These are phyloP conservation scores for Termitomyces heimii DNA, from an alignment of 768 basidiomycete genomes.

Conservation along the genomic window DNA sequence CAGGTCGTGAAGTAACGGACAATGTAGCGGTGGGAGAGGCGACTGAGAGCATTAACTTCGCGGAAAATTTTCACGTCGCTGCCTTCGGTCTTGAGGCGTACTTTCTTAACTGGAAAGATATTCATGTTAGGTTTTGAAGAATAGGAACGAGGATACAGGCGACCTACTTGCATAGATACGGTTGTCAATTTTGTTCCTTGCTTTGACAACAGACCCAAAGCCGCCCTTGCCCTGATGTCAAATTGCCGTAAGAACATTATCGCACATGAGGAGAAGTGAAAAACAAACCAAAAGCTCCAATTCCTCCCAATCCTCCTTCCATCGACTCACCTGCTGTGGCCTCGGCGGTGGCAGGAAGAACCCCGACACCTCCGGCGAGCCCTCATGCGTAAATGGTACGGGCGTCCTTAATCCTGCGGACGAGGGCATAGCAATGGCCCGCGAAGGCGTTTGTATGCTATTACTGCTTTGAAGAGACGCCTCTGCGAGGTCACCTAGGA, in stretches of 20 bases:
- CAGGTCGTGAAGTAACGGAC: slow-evolving; percentile 91
- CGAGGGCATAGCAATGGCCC: slow-evolving; percentile 21
- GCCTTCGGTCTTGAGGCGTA: slow-evolving; percentile 70
- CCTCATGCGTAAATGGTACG: slow-evolving; percentile 30
- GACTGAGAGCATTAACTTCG: slow-evolving; percentile 85
- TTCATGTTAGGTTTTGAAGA: not conserved
- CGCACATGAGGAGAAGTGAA: not conserved
- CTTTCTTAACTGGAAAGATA: slow-evolving; percentile 68
- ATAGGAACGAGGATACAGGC: not conserved
- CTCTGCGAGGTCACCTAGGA: slow-evolving; percentile 54
- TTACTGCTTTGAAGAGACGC: slow-evolving; percentile 23
- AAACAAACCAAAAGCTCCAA: slow-evolving; percentile 67
- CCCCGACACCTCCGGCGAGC: slow-evolving; percentile 66
- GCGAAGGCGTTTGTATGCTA: slow-evolving; percentile 14
- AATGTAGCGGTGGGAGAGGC: slow-evolving; percentile 83
- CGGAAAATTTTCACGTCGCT: slow-evolving; percentile 86
- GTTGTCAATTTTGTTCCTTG: slow-evolving; percentile 80
- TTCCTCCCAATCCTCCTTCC: slow-evolving; percentile 94
- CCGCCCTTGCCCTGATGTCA: slow-evolving; percentile 71
- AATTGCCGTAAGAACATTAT: not conserved
- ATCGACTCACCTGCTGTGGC: slow-evolving; percentile 62
- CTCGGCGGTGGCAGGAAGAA: slow-evolving; percentile 44
- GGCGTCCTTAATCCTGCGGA: slow-evolving; percentile 45
- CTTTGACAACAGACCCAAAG: slow-evolving; percentile 94
- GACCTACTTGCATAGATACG: slow-evolving; percentile 74